phyloP scores from a whole-genome alignment of 129 eudicot species.

The Erigeron canadensis region DNA sequence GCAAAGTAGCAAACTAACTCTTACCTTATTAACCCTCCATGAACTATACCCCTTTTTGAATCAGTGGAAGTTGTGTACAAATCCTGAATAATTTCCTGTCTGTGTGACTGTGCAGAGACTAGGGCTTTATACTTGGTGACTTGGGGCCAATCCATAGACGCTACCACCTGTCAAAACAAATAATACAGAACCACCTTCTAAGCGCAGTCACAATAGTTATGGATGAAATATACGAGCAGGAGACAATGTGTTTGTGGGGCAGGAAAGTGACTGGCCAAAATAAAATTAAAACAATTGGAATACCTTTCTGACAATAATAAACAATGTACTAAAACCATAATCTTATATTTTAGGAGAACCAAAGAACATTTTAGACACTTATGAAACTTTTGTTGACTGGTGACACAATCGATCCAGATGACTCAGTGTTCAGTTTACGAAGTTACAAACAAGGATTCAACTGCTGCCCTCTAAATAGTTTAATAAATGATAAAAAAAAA shows the following conservation, averaged over 20 bases:
- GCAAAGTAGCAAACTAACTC: background rate
- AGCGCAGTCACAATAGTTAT: background rate
- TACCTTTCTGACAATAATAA: too few species aligned
- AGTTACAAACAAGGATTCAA: background rate
- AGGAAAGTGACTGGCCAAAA: too few species aligned
- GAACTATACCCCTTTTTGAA: constrained; percentile 42
- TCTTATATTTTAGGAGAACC: too few species aligned
- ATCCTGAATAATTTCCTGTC: constrained; percentile 74
- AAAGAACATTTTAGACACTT: too few species aligned
- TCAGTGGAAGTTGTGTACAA: constrained; percentile 37
- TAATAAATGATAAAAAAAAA: too few species aligned
- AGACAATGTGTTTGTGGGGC: too few species aligned
- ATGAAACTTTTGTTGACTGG: background rate
- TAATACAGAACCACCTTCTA: background rate
- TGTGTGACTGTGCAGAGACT: constrained; percentile 66
- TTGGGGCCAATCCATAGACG: constrained; percentile 92
- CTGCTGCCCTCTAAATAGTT: background rate
- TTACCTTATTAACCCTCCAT: constrained; percentile 71
- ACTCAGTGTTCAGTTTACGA: background rate
- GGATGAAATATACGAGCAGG: background rate
- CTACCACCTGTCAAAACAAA: constrained; percentile 62
- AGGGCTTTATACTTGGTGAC: constrained; percentile 63
- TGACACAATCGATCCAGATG: background rate
- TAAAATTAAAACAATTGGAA: too few species aligned
- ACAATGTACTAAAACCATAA: too few species aligned